phyloP scores from a whole-genome alignment of 1,284 basidiomycete genomes.

The Ganoderma boninense region DNA sequence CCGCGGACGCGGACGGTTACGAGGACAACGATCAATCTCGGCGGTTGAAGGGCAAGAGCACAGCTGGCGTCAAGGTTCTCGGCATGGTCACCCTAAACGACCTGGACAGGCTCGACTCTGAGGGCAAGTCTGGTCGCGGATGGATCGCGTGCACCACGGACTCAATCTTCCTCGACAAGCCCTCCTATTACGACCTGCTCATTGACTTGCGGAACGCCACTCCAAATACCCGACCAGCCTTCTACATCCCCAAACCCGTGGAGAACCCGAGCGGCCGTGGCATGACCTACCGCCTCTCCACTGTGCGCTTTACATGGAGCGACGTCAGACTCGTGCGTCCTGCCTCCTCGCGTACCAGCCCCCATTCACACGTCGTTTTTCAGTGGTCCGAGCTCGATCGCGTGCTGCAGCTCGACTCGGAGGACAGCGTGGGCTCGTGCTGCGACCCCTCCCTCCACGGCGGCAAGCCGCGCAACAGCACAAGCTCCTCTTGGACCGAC shows the following conservation, averaged over 20 bases:
- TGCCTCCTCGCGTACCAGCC: background rate
- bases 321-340: conserved; percentile 72
- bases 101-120: conserved; percentile 63
- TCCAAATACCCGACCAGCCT: conserved; percentile 65
- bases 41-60: conserved; percentile 53
- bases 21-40: conserved; percentile 30
- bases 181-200: conserved; percentile 76
- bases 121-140: conserved; percentile 64
- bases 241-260: conserved; percentile 64
- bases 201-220: conserved; percentile 78
- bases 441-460: conserved; percentile 32
- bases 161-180: conserved; percentile 81
- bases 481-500: conserved; percentile 68
- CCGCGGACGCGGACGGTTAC: conserved; percentile 18
- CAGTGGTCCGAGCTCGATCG: conserved; percentile 81
- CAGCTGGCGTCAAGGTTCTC: conserved; percentile 68
- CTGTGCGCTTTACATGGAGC: conserved; percentile 80
- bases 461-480: conserved; percentile 37
- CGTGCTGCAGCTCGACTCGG: conserved; percentile 62
- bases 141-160: conserved; percentile 89
- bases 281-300: conserved; percentile 62
- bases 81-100: conserved; percentile 82
- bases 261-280: conserved; percentile 47
- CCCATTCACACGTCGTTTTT: background rate
- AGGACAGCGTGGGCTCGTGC: conserved; percentile 31